Percentiles rank a stretch among this genome's conserved stretches.
These are phyloP conservation scores for Ziziphus jujuba DNA, from an alignment of 306 rosid genomes.

Conservation along the genomic window DNA sequence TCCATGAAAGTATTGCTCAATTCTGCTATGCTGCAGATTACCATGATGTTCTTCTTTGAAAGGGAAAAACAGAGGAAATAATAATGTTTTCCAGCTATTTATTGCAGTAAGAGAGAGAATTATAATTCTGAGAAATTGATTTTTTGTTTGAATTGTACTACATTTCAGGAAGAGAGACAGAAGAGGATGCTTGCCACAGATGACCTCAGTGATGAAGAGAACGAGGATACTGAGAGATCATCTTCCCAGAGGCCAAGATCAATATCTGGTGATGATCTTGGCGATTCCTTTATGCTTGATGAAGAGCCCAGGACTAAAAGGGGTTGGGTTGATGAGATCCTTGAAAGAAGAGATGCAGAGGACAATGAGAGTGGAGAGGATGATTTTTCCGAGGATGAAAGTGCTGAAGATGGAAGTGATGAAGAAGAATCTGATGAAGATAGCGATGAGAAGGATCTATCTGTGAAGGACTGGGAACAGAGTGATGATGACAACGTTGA, in stretches of 20 bases:
- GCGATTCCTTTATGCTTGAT: conserved; percentile 70
- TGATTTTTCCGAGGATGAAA: conserved; percentile 55
- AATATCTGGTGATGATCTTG: conserved; percentile 92
- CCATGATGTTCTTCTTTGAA: too few relatives aligned
- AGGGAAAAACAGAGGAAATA: not conserved
- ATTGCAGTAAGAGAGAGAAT: not conserved
- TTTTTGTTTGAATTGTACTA: conserved; percentile 15
- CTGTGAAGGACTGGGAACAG: conserved; percentile 89
- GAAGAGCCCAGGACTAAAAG: conserved; percentile 54
- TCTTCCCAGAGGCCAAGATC: conserved; percentile 50
- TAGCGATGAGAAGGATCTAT: conserved; percentile 34
- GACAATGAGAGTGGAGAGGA: conserved; percentile 60
- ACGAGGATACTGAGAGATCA: conserved; percentile 50
- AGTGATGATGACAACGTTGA: conserved; percentile 79
- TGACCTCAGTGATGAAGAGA: conserved; percentile 70
- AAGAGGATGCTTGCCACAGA: conserved; percentile 78
- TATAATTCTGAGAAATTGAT: not conserved
- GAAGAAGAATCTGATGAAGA: conserved; percentile 59
- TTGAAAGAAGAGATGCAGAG: conserved; percentile 55
- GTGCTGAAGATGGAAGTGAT: conserved; percentile 49
- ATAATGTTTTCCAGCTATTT: not conserved
- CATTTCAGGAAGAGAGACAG: conserved; percentile 77
- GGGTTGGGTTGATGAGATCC: conserved; percentile 86
- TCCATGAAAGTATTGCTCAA: too few relatives aligned
- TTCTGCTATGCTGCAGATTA: too few relatives aligned